A percentile compares a stretch with the other conserved stretches of the same genome.
phyloP scores from a whole-genome alignment of 148 eudicot genomes.

The Pouteria glomerata region DNA sequence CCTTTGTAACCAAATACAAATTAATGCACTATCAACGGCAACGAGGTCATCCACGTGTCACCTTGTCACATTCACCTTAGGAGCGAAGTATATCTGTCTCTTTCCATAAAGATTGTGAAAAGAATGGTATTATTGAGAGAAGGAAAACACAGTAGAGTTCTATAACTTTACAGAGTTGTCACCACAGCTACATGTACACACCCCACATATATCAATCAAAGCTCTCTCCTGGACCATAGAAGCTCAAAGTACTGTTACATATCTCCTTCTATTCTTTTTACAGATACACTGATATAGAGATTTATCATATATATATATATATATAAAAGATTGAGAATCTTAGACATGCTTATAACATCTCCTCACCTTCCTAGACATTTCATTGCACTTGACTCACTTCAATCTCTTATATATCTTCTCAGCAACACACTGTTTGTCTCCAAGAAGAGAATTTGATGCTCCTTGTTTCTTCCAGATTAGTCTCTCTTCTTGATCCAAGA shows the following conservation, averaged over 20 bases:
- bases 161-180: background rate
- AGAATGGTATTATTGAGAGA: constrained; percentile 7
- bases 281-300: no score
- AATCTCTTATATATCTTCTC: constrained; percentile 20
- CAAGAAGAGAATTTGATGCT: constrained; percentile 16
- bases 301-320: constrained; percentile 31
- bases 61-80: constrained; percentile 31
- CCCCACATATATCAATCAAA: constrained; percentile 24
- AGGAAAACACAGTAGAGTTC: background rate
- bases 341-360: constrained; percentile 46
- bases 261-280: constrained; percentile 6
- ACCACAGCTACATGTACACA: background rate
- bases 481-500: constrained; percentile 18
- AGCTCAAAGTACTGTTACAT: background rate
- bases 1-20: constrained; percentile 12
- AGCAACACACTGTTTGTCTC: constrained; percentile 17
- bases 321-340: constrained; percentile 21
- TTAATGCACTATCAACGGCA: constrained; percentile 40
- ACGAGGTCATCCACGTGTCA: constrained; percentile 33
- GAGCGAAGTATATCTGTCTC: constrained; percentile 27
- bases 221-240: constrained; percentile 4
- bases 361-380: constrained; percentile 38
- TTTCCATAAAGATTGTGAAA: background rate
- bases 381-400: constrained; percentile 15
- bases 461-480: constrained; percentile 14